Evolutionary conservation across 305 asterid genomes (phyloP).

Genomic region (Fraxinus nigra): DNA sequence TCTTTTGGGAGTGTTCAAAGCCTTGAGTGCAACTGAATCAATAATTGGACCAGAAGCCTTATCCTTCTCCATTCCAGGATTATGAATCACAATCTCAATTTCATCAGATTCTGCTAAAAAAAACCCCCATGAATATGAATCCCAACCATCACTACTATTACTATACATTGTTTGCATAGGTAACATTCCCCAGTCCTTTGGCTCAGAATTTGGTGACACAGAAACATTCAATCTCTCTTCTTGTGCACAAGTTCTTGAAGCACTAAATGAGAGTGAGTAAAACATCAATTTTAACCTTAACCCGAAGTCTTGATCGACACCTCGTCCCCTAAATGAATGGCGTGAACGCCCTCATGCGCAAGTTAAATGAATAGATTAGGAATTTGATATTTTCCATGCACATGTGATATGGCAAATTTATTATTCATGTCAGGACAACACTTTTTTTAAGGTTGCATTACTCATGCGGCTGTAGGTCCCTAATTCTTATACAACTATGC

Average conservation of each 20-base stretch:
- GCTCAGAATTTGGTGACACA: slow-evolving; percentile 33
- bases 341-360: slow-evolving; percentile 50
- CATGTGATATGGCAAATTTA: neutral
- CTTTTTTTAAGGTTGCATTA: neutral
- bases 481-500: too few species aligned
- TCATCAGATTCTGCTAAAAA: slow-evolving; percentile 51
- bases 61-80: slow-evolving; percentile 54
- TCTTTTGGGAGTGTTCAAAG: slow-evolving; percentile 33
- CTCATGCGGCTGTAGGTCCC: neutral
- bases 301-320: slow-evolving; percentile 50
- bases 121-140: slow-evolving; percentile 53
- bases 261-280: slow-evolving; percentile 54
- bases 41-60: slow-evolving; percentile 62
- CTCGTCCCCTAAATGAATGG: slow-evolving; percentile 66
- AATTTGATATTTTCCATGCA: neutral
- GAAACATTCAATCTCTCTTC: slow-evolving; percentile 59
- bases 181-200: slow-evolving; percentile 51
- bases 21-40: slow-evolving; percentile 54
- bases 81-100: slow-evolving; percentile 49
- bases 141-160: slow-evolving; percentile 78
- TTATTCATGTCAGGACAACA: neutral
- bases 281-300: slow-evolving; percentile 41
- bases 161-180: slow-evolving; percentile 75
- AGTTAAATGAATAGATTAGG: neutral
- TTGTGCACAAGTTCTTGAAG: slow-evolving; percentile 69